Conservation (phyloP, 1,284 basidiomycete species). For the Ceratobasidium sp. region DNA sequence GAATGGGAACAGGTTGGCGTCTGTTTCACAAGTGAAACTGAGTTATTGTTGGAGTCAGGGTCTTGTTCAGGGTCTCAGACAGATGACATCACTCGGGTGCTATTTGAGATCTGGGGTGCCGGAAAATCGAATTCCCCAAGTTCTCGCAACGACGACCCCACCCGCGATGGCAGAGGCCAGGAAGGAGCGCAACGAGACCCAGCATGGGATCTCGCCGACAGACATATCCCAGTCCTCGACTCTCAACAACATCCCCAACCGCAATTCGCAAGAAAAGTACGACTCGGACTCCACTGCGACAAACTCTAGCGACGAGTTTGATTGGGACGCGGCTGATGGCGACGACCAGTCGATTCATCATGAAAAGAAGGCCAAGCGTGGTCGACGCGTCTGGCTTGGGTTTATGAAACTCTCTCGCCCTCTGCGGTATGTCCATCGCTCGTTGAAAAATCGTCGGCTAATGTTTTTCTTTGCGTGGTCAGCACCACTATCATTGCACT, state of each 20-base stretch:
- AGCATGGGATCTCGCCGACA: conserved; percentile 17
- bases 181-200: conserved; percentile 18
- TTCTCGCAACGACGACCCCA: conserved; percentile 28
- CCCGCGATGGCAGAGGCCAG: conserved; percentile 31
- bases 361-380: conserved; percentile 58
- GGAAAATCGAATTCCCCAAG: conserved; percentile 3
- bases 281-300: conserved; percentile 65
- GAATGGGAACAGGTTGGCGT: background rate
- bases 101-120: conserved; percentile 35
- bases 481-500: conserved; percentile 56
- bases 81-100: conserved; percentile 32
- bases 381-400: conserved; percentile 69
- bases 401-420: conserved; percentile 76
- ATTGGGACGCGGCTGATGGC: conserved; percentile 75
- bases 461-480: conserved; percentile 20
- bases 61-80: conserved; percentile 22
- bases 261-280: conserved; percentile 31
- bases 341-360: conserved; percentile 54
- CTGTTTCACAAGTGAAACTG: background rate
- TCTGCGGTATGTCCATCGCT: conserved; percentile 65
- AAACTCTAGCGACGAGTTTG: conserved; percentile 75
- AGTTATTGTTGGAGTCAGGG: conserved; percentile 7
- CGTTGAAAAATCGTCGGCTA: conserved; percentile 5
- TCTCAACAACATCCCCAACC: conserved; percentile 24
- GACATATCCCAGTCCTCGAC: conserved; percentile 35